These are phyloP conservation scores for Raffaelea deltoideospora DNA, from an alignment of 2,329 filamentous ascomycete genomes.

Conservation along the genomic window DNA sequence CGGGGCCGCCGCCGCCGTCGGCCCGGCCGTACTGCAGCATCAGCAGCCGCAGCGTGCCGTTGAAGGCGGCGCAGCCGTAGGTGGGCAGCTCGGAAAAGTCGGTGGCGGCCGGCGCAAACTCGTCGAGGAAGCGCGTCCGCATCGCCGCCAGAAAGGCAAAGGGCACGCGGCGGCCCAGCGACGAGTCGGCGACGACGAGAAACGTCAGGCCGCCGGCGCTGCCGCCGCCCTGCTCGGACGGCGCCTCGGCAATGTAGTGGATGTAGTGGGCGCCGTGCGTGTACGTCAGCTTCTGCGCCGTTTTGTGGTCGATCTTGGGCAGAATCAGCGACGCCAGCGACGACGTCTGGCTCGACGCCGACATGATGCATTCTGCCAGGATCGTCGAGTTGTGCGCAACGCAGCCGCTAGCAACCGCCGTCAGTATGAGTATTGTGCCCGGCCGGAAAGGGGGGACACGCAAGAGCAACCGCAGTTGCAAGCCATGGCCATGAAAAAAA, in stretches of 20 bases:
- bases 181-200: constrained; percentile 70
- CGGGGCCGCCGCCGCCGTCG: constrained; percentile 44
- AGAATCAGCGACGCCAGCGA: constrained; percentile 87
- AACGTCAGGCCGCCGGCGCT: constrained; percentile 77
- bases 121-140: constrained; percentile 68
- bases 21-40: constrained; percentile 79
- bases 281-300: constrained; percentile 81
- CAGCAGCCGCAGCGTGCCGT: constrained; percentile 57
- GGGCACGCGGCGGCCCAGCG: constrained; percentile 72
- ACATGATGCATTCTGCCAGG: constrained; percentile 80
- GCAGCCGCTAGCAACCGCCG: constrained; percentile 50
- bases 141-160: constrained; percentile 88
- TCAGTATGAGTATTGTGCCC: background rate
- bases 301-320: constrained; percentile 75
- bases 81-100: constrained; percentile 68
- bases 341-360: constrained; percentile 67
- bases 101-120: constrained; percentile 49
- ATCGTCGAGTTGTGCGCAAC: constrained; percentile 91
- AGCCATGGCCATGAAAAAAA: constrained; percentile 2
- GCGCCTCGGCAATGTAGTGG: constrained; percentile 83
- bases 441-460: too few relatives aligned
- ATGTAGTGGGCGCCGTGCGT: constrained; percentile 85
- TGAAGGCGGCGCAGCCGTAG: constrained; percentile 84
- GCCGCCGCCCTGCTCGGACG: constrained; percentile 41
- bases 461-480: too few relatives aligned